Evolutionary conservation across 1,139 yeast genomes (phyloP).

Genomic region (Hansenula lynferdii): DNA sequence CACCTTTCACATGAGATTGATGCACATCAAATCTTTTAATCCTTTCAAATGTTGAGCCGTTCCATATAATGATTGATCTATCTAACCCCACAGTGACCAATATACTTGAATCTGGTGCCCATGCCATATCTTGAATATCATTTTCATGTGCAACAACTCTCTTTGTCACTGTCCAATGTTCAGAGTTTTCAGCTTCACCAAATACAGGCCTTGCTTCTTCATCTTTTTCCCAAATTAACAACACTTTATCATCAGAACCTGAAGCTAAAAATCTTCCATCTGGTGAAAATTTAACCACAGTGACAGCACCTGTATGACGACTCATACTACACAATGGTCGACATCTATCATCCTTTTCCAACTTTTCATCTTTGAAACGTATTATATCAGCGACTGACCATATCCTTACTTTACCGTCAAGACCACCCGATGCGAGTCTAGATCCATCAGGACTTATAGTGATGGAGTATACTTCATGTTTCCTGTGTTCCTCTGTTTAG

Average conservation of each 20-base stretch:
- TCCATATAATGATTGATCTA: conserved; percentile 90
- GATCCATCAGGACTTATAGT: conserved; percentile 78
- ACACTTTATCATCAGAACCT: conserved; percentile 92
- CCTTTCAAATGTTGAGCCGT: conserved; percentile 85
- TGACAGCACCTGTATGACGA: conserved; percentile 89
- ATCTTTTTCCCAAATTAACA: conserved; percentile 90
- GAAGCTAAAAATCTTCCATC: conserved; percentile 87
- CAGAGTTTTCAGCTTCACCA: conserved; percentile 60
- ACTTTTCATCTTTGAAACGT: conserved; percentile 22
- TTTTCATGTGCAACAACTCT: conserved; percentile 94
- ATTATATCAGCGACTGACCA: conserved; percentile 73
- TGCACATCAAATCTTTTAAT: conserved; percentile 88
- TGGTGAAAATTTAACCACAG: conserved; percentile 88
- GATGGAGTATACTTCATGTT: conserved; percentile 81
- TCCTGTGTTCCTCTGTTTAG: conserved; percentile 61
- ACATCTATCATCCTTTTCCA: conserved; percentile 32
- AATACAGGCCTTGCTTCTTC: conserved; percentile 48
- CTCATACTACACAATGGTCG: conserved; percentile 77
- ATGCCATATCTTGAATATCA: conserved; percentile 94
- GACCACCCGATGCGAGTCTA: conserved; percentile 89
- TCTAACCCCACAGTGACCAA: conserved; percentile 93
- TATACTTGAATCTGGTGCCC: conserved; percentile 94
- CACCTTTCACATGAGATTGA: conserved; percentile 93
- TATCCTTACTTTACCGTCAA: conserved; percentile 88
- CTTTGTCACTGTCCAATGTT: conserved; percentile 91